phyloP scores from a whole-genome alignment of 257 asterid genomes.

The Euphrasia confusa region DNA sequence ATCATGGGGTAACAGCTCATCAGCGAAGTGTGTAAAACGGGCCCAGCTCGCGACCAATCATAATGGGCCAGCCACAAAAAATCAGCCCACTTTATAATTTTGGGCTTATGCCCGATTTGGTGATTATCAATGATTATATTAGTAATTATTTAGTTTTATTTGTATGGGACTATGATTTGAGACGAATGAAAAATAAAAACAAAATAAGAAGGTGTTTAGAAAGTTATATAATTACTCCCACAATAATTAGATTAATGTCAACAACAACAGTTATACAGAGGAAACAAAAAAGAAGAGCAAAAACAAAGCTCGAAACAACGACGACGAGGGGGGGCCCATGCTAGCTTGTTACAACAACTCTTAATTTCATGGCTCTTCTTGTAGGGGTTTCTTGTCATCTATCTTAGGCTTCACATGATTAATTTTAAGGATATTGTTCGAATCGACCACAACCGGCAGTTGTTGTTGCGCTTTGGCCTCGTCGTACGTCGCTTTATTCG shows the following conservation, averaged over 20 bases:
- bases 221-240: no score
- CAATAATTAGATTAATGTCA: no score
- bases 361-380: slow-evolving; percentile 23
- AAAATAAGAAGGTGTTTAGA: no score
- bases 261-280: not conserved
- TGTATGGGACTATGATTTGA: no score
- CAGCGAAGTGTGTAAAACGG: slow-evolving; percentile 23
- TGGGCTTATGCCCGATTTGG: not conserved
- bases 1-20: slow-evolving; percentile 9
- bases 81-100: not conserved
- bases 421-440: slow-evolving; percentile 14
- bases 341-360: not conserved
- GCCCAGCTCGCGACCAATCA: not conserved
- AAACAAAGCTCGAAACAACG: not conserved
- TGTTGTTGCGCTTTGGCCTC: slow-evolving; percentile 29
- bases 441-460: slow-evolving; percentile 32
- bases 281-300: not conserved
- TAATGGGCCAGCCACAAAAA: not conserved
- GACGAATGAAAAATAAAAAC: no score
- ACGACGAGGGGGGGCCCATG: not conserved
- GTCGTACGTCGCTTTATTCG: slow-evolving; percentile 8
- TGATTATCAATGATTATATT: no score
- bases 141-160: no score
- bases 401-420: slow-evolving; percentile 11
- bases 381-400: slow-evolving; percentile 3